Evolutionary conservation across 1,284 basidiomycete species (phyloP).

Genomic region (Rhodotorula sp.): DNA sequence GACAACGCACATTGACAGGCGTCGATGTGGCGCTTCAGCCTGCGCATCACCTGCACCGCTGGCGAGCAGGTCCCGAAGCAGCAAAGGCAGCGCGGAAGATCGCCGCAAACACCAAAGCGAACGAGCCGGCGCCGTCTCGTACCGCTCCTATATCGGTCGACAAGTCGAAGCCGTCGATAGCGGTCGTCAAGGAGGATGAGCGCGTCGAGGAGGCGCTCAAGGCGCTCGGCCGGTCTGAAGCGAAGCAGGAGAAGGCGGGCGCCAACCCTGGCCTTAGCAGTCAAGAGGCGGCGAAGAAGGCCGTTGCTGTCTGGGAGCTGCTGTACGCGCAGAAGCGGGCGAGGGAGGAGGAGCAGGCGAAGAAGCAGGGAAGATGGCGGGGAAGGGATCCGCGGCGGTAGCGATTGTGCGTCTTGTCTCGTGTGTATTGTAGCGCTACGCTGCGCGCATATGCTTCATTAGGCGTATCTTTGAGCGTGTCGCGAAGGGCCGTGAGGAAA

Average conservation of each 20-base stretch:
- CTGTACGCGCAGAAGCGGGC: not conserved
- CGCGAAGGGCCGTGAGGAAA: too few species aligned
- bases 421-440: not conserved
- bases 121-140: not conserved
- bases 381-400: not conserved
- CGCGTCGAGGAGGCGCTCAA: not conserved
- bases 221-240: not conserved
- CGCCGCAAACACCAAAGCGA: not conserved
- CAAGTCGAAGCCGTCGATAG: not conserved
- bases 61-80: not conserved
- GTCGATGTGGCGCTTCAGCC: not conserved
- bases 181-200: not conserved
- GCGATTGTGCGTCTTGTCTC: too few species aligned
- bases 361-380: not conserved
- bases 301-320: conserved; percentile 11
- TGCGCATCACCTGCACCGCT: not conserved
- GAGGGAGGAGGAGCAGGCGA: not conserved
- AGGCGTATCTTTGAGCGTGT: too few species aligned
- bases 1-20: not conserved
- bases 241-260: not conserved
- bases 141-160: not conserved
- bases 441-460: too few species aligned
- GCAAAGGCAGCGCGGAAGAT: not conserved
- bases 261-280: not conserved
- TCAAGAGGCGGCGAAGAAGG: conserved; percentile 4